Conservation (phyloP, 2,329 filamentous ascomycete genomes). For the Colletotrichum noveboracense region DNA sequence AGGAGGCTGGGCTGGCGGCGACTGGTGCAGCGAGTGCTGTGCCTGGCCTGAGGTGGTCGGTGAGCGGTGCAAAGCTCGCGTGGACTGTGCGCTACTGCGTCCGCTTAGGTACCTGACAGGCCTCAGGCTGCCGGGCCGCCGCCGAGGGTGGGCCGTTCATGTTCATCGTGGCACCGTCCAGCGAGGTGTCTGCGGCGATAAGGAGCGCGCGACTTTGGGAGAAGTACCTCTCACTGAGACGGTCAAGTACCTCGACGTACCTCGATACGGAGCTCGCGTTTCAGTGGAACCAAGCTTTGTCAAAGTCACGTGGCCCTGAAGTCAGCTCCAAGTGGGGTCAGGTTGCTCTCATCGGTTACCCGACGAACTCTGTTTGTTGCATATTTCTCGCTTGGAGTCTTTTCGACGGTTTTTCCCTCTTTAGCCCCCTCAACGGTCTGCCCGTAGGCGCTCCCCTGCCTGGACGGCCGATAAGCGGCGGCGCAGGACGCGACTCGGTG, state of each 20-base stretch:
- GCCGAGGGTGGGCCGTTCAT: background rate
- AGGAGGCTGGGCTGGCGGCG: background rate
- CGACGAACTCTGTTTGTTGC: background rate
- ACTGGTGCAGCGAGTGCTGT: background rate
- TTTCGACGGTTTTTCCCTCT: background rate
- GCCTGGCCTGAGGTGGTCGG: background rate
- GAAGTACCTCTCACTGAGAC: background rate
- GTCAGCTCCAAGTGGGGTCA: background rate
- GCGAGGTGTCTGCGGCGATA: background rate
- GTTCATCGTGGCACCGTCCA: background rate
- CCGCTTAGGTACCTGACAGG: background rate
- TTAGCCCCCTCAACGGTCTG: background rate
- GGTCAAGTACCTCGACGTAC: background rate
- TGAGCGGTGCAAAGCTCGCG: background rate
- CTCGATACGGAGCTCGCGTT: background rate
- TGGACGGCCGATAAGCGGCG: background rate
- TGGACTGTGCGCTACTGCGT: conserved; percentile 6
- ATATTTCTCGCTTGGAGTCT: background rate
- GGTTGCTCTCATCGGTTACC: background rate
- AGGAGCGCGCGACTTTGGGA: background rate
- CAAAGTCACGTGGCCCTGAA: background rate
- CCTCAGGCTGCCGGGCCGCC: background rate
- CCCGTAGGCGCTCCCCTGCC: background rate
- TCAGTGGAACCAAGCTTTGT: background rate
- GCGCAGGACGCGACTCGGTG: background rate